Evolutionary conservation across 1,284 basidiomycete genomes (phyloP).

Genomic region (Ganoderma sinense): DNA sequence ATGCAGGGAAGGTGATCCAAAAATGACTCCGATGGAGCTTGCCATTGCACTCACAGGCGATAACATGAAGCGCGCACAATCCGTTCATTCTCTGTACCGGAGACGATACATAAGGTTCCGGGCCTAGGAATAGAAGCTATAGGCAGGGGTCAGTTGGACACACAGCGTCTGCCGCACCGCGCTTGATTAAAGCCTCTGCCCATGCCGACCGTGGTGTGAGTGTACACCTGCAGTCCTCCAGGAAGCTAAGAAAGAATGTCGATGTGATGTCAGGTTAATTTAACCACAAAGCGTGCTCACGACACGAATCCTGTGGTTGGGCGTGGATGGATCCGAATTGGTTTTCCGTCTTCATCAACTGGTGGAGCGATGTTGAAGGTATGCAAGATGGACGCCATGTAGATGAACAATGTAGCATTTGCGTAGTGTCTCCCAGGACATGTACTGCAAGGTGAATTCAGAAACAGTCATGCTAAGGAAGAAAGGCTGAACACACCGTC

Average conservation of each 20-base stretch:
- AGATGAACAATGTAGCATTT: constrained; percentile 11
- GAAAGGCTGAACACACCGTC: constrained; percentile 33
- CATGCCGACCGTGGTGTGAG: not conserved
- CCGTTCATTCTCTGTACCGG: not conserved
- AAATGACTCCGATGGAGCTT: too few species aligned
- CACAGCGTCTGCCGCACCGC: not conserved
- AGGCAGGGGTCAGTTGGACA: not conserved
- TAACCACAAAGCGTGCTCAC: not conserved
- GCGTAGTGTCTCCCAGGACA: constrained; percentile 23
- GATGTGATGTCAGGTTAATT: not conserved
- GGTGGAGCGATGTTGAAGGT: constrained; percentile 16
- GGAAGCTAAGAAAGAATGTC: not conserved
- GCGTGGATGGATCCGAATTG: not conserved
- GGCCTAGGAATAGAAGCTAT: not conserved
- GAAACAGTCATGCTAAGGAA: not conserved
- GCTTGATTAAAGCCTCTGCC: not conserved
- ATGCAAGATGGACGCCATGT: constrained; percentile 16
- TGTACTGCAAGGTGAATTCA: not conserved
- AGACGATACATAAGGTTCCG: not conserved
- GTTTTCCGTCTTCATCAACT: constrained; percentile 7
- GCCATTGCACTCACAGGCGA: not conserved
- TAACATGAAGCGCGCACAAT: not conserved
- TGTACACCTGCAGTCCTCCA: not conserved
- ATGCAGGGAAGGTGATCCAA: not conserved
- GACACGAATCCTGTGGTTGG: not conserved